Conservation (phyloP, 352 stramenopile genomes). For the Globisporangium camurandrum region DNA sequence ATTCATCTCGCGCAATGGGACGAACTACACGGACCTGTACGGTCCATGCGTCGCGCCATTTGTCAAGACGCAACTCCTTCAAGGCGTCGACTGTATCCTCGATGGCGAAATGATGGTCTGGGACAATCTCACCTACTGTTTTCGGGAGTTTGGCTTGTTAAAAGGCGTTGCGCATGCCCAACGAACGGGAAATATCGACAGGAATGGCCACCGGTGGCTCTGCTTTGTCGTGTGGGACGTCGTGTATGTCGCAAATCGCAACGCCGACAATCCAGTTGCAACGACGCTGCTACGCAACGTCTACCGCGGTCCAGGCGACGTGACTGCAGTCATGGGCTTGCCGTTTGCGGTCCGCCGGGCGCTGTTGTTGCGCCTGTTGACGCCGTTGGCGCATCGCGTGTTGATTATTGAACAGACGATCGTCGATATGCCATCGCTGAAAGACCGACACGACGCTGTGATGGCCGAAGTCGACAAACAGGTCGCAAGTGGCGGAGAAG, state of each 20-base stretch:
- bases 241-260: slow-evolving; percentile 72
- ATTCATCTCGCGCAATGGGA: slow-evolving; percentile 80
- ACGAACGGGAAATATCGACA: slow-evolving; percentile 36
- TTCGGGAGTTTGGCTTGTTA: slow-evolving; percentile 73
- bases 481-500: slow-evolving; percentile 67
- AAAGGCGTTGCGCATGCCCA: slow-evolving; percentile 73
- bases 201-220: slow-evolving; percentile 51
- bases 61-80: slow-evolving; percentile 48
- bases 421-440: slow-evolving; percentile 61
- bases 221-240: slow-evolving; percentile 85
- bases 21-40: slow-evolving; percentile 79
- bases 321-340: slow-evolving; percentile 67
- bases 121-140: slow-evolving; percentile 70
- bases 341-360: slow-evolving; percentile 51
- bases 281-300: slow-evolving; percentile 55
- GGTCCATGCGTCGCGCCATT: slow-evolving; percentile 49
- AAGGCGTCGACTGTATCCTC: slow-evolving; percentile 63
- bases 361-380: slow-evolving; percentile 60
- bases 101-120: slow-evolving; percentile 88
- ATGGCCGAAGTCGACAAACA: slow-evolving; percentile 78
- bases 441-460: slow-evolving; percentile 69
- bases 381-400: slow-evolving; percentile 61
- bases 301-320: slow-evolving; percentile 43
- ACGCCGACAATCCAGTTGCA: slow-evolving; percentile 23
- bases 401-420: slow-evolving; percentile 77